Conservation (phyloP, 1,284 basidiomycete species). For the Boletus sp. region DNA sequence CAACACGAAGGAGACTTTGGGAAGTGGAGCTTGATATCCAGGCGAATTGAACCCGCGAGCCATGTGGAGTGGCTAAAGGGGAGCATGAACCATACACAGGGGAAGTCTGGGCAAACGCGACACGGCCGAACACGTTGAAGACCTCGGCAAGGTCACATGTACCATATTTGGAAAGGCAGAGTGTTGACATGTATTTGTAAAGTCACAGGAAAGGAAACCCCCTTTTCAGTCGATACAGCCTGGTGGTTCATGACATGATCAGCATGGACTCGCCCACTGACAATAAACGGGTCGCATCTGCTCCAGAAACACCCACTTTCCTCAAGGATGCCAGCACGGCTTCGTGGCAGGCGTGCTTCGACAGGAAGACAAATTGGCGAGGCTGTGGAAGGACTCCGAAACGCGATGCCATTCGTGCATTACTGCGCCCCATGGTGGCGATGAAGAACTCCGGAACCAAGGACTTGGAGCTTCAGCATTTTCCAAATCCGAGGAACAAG, state of each 20-base stretch:
- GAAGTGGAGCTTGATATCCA: constrained; percentile 40
- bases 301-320: too few relatives aligned
- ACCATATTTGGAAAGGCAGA: constrained; percentile 20
- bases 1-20: constrained; percentile 58
- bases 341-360: too few relatives aligned
- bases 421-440: too few relatives aligned
- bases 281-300: too few relatives aligned
- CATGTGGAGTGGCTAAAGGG: constrained; percentile 24
- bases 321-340: background rate
- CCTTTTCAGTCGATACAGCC: too few relatives aligned
- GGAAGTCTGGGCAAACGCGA: constrained; percentile 9
- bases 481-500: too few relatives aligned
- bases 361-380: background rate
- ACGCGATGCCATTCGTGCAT: too few relatives aligned
- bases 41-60: constrained; percentile 37
- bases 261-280: too few relatives aligned
- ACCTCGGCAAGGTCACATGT: background rate
- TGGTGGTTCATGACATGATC: too few relatives aligned
- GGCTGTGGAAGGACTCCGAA: background rate
- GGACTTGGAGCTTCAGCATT: too few relatives aligned
- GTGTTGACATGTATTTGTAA: constrained; percentile 17
- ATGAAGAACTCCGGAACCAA: too few relatives aligned
- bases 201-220: constrained; percentile 16
- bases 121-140: constrained; percentile 10
- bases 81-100: constrained; percentile 19